Evolutionary conservation across 2,329 filamentous ascomycete genomes (phyloP).

Genomic region (Trichoderma koningii): DNA sequence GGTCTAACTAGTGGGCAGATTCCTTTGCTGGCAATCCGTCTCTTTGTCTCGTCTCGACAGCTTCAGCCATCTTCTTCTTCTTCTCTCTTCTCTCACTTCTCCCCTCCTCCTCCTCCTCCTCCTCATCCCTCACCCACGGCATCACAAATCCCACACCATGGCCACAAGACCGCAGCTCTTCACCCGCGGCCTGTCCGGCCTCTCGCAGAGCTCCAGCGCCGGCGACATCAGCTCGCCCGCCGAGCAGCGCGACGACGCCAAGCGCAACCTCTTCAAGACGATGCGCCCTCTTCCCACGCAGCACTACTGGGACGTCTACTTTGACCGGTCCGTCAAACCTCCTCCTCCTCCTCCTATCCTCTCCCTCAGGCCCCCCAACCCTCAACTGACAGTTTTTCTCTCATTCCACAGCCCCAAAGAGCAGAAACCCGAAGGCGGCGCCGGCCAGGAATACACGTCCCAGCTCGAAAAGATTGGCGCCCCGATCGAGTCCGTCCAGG

Average conservation of each 20-base stretch:
- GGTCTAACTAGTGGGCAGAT: too few relatives aligned
- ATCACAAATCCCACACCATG: constrained; percentile 46
- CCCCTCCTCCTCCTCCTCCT: not conserved
- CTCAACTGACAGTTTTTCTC: not conserved
- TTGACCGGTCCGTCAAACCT: constrained; percentile 53
- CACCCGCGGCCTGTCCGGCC: constrained; percentile 63
- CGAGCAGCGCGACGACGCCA: constrained; percentile 73
- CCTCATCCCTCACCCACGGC: not conserved
- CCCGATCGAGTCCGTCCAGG: constrained; percentile 77
- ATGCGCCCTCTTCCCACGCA: constrained; percentile 74
- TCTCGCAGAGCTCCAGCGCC: constrained; percentile 60
- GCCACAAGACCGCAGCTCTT: constrained; percentile 59
- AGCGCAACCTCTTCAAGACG: constrained; percentile 78
- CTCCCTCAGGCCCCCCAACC: not conserved
- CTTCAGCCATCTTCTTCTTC: not conserved
- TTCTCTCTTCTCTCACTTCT: not conserved
- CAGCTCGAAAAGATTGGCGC: constrained; percentile 63
- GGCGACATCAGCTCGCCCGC: constrained; percentile 68
- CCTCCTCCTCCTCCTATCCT: not conserved
- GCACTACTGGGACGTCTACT: constrained; percentile 77
- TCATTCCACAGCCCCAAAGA: not conserved
- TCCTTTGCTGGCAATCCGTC: too few relatives aligned
- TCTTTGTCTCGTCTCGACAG: too few relatives aligned
- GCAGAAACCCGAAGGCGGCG: constrained; percentile 44
- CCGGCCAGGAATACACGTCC: constrained; percentile 51